phyloP scores from a whole-genome alignment of 495 filamentous ascomycete species.

The Trichoderma orchidacearum region DNA sequence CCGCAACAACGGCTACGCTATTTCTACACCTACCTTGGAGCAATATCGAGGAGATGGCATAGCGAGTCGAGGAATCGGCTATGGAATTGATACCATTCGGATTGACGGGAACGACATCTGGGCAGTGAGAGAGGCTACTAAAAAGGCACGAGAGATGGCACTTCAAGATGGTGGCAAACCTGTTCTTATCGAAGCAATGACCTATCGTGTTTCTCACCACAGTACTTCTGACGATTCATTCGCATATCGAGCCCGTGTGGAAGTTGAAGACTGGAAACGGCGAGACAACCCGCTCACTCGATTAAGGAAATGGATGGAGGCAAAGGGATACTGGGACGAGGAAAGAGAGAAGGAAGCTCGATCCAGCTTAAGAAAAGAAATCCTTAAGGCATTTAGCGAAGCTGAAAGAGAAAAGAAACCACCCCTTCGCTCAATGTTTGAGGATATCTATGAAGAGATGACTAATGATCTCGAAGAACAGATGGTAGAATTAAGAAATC shows the following conservation, averaged over 20 bases:
- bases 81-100: constrained; percentile 92
- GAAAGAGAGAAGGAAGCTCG: constrained; percentile 63
- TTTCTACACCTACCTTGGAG: constrained; percentile 85
- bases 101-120: constrained; percentile 97
- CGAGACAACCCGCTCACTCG: constrained; percentile 89
- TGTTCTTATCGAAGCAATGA: constrained; percentile 91
- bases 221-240: constrained; percentile 97
- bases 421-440: constrained; percentile 61
- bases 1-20: constrained; percentile 95
- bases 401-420: constrained; percentile 89
- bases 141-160: constrained; percentile 62
- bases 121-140: constrained; percentile 76
- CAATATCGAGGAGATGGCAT: constrained; percentile 97
- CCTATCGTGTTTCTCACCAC: constrained; percentile 92
- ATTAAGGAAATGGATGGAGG: constrained; percentile 84
- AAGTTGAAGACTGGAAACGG: constrained; percentile 97
- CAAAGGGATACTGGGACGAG: constrained; percentile 70
- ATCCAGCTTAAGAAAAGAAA: constrained; percentile 50
- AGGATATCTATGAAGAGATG: constrained; percentile 75
- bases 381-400: constrained; percentile 71
- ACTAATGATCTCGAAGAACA: constrained; percentile 72
- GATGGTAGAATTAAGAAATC: constrained; percentile 59
- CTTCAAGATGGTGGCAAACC: constrained; percentile 65
- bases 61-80: constrained; percentile 84
- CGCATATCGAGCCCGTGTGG: constrained; percentile 83